A percentile compares a stretch with the other conserved stretches of the same genome.
Conservation (phyloP, 2,329 filamentous ascomycete genomes). For the Venturia oleaginea region DNA sequence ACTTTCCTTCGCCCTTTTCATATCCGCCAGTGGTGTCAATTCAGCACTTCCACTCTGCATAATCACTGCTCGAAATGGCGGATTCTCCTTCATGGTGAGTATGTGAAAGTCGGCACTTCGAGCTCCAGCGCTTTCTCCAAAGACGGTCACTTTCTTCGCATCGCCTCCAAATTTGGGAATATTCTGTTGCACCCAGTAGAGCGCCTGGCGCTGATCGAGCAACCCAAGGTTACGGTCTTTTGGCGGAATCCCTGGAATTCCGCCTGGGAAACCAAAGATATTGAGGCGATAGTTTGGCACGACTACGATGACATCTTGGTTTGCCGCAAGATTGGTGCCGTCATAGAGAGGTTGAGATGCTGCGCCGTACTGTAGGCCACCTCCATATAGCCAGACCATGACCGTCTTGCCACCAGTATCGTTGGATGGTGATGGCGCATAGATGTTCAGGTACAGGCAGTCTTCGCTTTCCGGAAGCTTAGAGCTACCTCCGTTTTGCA, state of each 20-base stretch:
- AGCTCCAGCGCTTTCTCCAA: conserved; percentile 21
- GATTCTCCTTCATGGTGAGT: conserved; percentile 21
- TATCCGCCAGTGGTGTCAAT: not conserved
- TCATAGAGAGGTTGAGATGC: conserved; percentile 24
- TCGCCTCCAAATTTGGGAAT: conserved; percentile 29
- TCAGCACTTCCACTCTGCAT: conserved; percentile 22
- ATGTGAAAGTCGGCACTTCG: conserved; percentile 24
- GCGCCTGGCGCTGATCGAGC: conserved; percentile 27
- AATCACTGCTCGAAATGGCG: conserved; percentile 28
- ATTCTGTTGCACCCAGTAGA: conserved; percentile 31
- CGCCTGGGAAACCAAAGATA: conserved; percentile 15
- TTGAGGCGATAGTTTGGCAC: conserved; percentile 27
- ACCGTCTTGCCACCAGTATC: conserved; percentile 7
- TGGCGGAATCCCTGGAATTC: conserved; percentile 22
- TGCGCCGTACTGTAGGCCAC: conserved; percentile 19
- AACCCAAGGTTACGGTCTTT: conserved; percentile 27
- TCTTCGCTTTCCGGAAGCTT: conserved; percentile 9
- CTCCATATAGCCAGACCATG: conserved; percentile 13
- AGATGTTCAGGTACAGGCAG: conserved; percentile 12
- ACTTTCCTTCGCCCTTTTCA: not conserved
- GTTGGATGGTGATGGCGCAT: not conserved
- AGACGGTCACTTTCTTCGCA: conserved; percentile 25
- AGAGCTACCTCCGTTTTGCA: not conserved
- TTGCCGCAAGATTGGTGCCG: conserved; percentile 28
- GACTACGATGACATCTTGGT: conserved; percentile 29